Evolutionary conservation across 192 early-diverging fungal genomes (phyloP).

Genomic region (Thamnidium elegans): DNA sequence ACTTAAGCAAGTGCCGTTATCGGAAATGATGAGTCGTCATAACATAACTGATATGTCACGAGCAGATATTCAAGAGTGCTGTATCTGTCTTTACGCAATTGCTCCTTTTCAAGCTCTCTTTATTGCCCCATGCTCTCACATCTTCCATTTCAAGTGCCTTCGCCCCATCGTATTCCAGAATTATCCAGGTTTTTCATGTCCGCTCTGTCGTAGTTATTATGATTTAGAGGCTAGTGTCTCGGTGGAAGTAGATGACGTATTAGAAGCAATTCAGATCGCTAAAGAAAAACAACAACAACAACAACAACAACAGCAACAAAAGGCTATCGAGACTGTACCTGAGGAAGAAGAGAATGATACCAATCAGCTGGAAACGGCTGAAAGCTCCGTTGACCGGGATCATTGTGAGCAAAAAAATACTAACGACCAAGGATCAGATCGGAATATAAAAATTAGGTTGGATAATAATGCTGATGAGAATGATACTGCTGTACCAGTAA

Average conservation of each 20-base stretch:
- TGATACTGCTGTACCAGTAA: no score
- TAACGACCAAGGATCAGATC: not conserved
- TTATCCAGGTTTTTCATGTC: slow-evolving; percentile 70
- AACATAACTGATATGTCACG: slow-evolving; percentile 27
- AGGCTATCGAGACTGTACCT: slow-evolving; percentile 3
- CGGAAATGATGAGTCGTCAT: not conserved
- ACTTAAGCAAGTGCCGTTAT: not conserved
- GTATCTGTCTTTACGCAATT: slow-evolving; percentile 79
- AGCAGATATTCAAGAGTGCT: slow-evolving; percentile 56
- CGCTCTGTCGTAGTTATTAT: slow-evolving; percentile 77
- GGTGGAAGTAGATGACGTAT: slow-evolving; percentile 34
- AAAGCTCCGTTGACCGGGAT: not conserved
- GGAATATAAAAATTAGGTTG: not conserved
- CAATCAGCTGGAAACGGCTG: not conserved
- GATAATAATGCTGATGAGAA: not conserved
- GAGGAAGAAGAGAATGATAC: slow-evolving; percentile 4
- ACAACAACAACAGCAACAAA: not conserved
- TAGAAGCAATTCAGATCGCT: slow-evolving; percentile 12
- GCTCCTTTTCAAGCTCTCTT: slow-evolving; percentile 78
- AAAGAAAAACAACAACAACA: slow-evolving; percentile 6
- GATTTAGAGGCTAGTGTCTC: slow-evolving; percentile 75
- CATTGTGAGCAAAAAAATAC: not conserved
- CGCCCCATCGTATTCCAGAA: slow-evolving; percentile 63
- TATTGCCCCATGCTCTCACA: slow-evolving; percentile 80
- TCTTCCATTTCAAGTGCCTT: slow-evolving; percentile 82